phyloP scores from a whole-genome alignment of 208 protist genomes.

The Spongospora subterranea region DNA sequence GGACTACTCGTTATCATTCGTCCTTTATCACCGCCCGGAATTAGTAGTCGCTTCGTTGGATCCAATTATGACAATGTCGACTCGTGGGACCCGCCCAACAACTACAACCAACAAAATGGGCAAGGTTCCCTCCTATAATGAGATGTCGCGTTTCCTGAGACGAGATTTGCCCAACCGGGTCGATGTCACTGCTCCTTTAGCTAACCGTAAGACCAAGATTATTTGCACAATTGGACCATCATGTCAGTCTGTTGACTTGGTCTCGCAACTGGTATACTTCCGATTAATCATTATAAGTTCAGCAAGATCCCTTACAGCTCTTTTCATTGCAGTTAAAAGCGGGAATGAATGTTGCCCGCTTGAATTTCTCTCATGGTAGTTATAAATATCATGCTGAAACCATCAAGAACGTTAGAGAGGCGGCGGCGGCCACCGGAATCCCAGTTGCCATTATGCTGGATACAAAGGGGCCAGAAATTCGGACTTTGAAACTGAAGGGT shows the following conservation, averaged over 20 bases:
- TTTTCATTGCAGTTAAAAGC: conserved; percentile 23
- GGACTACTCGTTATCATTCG: too few relatives aligned
- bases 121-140: not conserved
- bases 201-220: conserved; percentile 64
- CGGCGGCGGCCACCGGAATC: not conserved
- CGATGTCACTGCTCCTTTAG: not conserved
- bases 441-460: conserved; percentile 65
- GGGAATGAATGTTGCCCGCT: conserved; percentile 71
- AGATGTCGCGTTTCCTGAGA: conserved; percentile 27
- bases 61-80: too few relatives aligned
- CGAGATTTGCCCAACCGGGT: not conserved
- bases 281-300: not conserved
- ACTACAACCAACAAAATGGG: not conserved
- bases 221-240: conserved; percentile 74
- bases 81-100: too few relatives aligned
- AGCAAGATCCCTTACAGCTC: not conserved
- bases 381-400: conserved; percentile 66
- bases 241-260: conserved; percentile 63
- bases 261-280: conserved; percentile 61
- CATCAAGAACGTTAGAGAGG: conserved; percentile 58
- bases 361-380: conserved; percentile 71
- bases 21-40: too few relatives aligned
- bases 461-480: conserved; percentile 74
- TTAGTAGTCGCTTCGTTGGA: too few relatives aligned
- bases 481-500: conserved; percentile 69